Conservation (phyloP, 192 early-diverging fungal species). For the Dimargaris cristalligena region DNA sequence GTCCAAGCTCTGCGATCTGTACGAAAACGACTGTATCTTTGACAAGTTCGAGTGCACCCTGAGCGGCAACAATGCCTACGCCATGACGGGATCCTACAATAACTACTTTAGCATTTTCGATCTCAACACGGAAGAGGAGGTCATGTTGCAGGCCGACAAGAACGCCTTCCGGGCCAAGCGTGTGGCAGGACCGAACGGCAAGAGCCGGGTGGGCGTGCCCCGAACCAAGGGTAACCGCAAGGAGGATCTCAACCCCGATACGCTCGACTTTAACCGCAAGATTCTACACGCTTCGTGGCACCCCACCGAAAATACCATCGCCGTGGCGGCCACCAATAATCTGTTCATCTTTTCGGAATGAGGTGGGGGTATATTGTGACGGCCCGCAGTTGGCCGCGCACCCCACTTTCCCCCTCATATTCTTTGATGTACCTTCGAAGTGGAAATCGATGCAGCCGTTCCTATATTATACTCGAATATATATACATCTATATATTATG, state of each 20-base stretch:
- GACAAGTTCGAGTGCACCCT: slow-evolving; percentile 99
- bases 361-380: too few relatives aligned
- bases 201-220: slow-evolving; percentile 35
- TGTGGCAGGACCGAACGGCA: slow-evolving; percentile 39
- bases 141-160: slow-evolving; percentile 93
- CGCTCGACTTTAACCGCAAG: slow-evolving; percentile 88
- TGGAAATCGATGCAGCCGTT: too few relatives aligned
- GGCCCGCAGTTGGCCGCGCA: too few relatives aligned
- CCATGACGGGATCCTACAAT: slow-evolving; percentile 95
- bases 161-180: slow-evolving; percentile 92
- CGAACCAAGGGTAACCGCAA: slow-evolving; percentile 39
- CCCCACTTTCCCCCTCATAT: too few relatives aligned
- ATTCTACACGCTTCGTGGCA: slow-evolving; percentile 98
- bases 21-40: slow-evolving; percentile 99
- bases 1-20: slow-evolving; percentile 93
- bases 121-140: slow-evolving; percentile 54
- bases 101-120: slow-evolving; percentile 98
- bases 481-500: too few relatives aligned
- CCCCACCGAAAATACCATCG: slow-evolving; percentile 92
- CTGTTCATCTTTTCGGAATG: slow-evolving; percentile 78
- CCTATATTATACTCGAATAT: too few relatives aligned
- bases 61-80: slow-evolving; percentile 84
- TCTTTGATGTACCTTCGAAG: too few relatives aligned
- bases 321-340: slow-evolving; percentile 98
- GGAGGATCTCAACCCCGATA: slow-evolving; percentile 70